Conservation (phyloP, 192 early-diverging fungal species). For the Entophlyctis helioformis region DNA sequence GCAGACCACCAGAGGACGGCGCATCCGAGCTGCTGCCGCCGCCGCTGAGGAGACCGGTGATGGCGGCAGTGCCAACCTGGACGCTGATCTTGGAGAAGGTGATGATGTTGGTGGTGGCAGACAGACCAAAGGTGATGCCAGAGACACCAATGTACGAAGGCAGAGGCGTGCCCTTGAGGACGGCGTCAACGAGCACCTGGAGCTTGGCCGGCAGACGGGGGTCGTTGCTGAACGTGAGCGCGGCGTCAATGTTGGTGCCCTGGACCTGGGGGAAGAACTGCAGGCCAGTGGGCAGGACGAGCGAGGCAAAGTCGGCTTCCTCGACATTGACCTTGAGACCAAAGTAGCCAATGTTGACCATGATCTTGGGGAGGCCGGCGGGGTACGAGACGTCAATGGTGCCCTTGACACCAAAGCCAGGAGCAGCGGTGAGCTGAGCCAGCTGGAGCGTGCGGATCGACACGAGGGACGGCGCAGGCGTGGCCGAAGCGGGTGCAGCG, state of each 20-base stretch:
- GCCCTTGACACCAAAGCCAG: conserved; percentile 15
- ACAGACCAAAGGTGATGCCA: conserved; percentile 23
- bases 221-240: conserved; percentile 9
- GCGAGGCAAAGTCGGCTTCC: conserved; percentile 6
- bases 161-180: conserved; percentile 4
- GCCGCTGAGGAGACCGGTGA: conserved; percentile 9
- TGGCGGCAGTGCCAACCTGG: conserved; percentile 11
- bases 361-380: conserved; percentile 9
- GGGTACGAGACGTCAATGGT: conserved; percentile 7
- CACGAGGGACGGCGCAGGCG: too few species aligned
- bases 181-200: conserved; percentile 13
- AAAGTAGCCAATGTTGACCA: conserved; percentile 12
- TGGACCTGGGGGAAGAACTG: neutral
- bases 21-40: neutral
- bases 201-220: conserved; percentile 10
- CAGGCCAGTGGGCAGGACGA: conserved; percentile 9
- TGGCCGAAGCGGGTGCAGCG: too few species aligned
- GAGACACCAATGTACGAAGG: conserved; percentile 21
- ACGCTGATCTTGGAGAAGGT: conserved; percentile 25
- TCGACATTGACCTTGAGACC: conserved; percentile 13
- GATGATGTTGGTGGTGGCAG: conserved; percentile 11
- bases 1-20: too few species aligned
- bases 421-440: conserved; percentile 9
- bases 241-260: conserved; percentile 9
- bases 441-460: conserved; percentile 7